Base-by-base conservation (phyloP, 257 asterid genomes). In the Ophiorrhiza pumila region DNA sequence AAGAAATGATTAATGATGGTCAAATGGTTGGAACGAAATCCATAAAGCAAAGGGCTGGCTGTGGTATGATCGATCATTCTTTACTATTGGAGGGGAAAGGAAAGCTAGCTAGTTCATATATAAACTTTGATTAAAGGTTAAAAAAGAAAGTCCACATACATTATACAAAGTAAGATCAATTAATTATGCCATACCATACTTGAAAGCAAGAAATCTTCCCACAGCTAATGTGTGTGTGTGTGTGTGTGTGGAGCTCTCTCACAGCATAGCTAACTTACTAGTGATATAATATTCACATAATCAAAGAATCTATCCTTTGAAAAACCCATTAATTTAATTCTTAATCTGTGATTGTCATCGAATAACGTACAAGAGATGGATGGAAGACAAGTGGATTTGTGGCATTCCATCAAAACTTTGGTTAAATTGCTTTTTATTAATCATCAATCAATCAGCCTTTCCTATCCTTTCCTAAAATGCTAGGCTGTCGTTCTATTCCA, bases 401-500 rank as follows among this genome's bases (percentile, higher is more conserved):
- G 76, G 76, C 41, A 49, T 45, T 76, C 63, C 69, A 46, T 72
- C 22, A 64, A 53, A 71, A 31, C 67, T 74, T n/a, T 64, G 77
- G 25, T 60, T 77, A 77, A 62, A 74, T 79, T 58, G 23, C 20
- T 14, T 7, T 1, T 31, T 2, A 7, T 52, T 12, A 37, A 39
- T 10, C 18, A 2, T 23, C 32, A 61, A 59, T 63, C 35, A 6
- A 20, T 18, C 31, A 22, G n/a, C 50, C 27, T 25, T 57, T 45
- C 7, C 43, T 34, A 2, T 47, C 58, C 37, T 42, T 29, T 41
- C 57, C 22, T 35, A 23, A 74, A 47, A 17, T 52, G 82, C 71
- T 70, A 77, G 81, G 81, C 65, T 80, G 80, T 65, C 77, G 61
- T 67, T 80, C 67, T 70, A 65, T 60, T 25, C 17, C n/a, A 12